Conservation (phyloP, 164 flowering plant species). For the Berberis vulgaris region DNA sequence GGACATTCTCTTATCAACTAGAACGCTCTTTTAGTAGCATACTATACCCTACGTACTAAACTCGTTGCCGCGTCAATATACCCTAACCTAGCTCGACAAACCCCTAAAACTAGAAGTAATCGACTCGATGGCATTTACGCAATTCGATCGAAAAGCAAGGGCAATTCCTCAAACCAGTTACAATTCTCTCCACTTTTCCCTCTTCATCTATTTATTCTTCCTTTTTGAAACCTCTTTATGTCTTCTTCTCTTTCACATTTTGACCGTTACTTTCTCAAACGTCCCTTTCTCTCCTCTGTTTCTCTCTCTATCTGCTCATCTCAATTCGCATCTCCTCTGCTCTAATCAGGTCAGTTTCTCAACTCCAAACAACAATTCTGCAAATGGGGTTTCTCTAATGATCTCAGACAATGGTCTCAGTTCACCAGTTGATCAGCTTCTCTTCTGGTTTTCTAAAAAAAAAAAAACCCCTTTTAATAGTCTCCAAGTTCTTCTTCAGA, state of each 20-base stretch:
- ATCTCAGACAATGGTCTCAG: background rate
- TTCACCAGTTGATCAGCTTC: background rate
- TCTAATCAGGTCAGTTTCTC: constrained; percentile 17
- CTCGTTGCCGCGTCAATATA: too few relatives aligned
- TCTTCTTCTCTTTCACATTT: constrained; percentile 7
- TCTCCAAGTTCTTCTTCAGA: too few relatives aligned
- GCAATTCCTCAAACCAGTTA: background rate
- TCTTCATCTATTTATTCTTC: background rate
- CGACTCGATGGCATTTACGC: constrained; percentile 8
- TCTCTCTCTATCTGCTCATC: constrained; percentile 8
- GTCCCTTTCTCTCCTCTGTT: constrained; percentile 21
- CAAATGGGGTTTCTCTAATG: background rate
- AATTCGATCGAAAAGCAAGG: background rate
- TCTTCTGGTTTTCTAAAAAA: background rate
- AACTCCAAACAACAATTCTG: background rate
- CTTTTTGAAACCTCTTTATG: constrained; percentile 5
- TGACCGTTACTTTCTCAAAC: constrained; percentile 54
- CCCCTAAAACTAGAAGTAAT: too few relatives aligned
- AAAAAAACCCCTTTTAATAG: too few relatives aligned
- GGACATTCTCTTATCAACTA: too few relatives aligned
- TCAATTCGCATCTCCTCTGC: constrained; percentile 3
- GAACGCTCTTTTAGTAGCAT: too few relatives aligned
- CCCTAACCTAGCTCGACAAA: too few relatives aligned
- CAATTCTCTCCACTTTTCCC: constrained; percentile 5
- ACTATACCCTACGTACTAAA: too few relatives aligned